Evolutionary conservation across 305 asterid species (phyloP).

Genomic region (Solanum hybrid): DNA sequence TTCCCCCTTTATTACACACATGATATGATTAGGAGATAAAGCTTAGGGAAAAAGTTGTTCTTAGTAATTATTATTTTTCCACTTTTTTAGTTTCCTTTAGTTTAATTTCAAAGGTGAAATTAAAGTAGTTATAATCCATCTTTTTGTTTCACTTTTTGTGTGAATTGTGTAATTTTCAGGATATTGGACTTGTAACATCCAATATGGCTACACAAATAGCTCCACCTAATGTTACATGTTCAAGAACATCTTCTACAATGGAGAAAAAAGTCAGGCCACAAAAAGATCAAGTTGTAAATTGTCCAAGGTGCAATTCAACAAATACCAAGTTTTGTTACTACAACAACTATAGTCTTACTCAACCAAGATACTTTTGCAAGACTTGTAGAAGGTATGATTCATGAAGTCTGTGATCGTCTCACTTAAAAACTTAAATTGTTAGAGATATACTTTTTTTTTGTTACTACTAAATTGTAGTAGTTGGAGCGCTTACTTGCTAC

Average conservation of each 20-base stretch:
- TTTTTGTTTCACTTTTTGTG: constrained; percentile 13
- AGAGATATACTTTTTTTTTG: background rate
- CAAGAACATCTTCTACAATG: constrained; percentile 10
- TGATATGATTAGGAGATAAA: constrained; percentile 9
- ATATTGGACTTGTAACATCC: background rate
- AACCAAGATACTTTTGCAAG: constrained; percentile 79
- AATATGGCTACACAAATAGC: background rate
- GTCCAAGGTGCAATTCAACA: constrained; percentile 75
- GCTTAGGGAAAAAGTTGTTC: constrained; percentile 9
- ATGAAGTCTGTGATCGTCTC: constrained; percentile 35
- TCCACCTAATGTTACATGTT: background rate
- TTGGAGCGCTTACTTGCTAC: background rate
- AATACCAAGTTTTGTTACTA: constrained; percentile 81
- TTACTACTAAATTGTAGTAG: background rate
- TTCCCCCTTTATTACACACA: constrained; percentile 15
- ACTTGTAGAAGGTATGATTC: constrained; percentile 49
- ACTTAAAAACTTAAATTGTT: constrained; percentile 35
- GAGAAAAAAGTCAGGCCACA: constrained; percentile 56
- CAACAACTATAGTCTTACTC: constrained; percentile 79
- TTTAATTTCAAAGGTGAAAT: constrained; percentile 3
- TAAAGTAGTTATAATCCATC: background rate
- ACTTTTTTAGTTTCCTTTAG: background rate
- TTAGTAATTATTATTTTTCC: constrained; percentile 1
- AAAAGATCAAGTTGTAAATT: constrained; percentile 48
- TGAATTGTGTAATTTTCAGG: background rate